Conservation (phyloP, 2,329 filamentous ascomycete species). For the Colletotrichum shisoi region DNA sequence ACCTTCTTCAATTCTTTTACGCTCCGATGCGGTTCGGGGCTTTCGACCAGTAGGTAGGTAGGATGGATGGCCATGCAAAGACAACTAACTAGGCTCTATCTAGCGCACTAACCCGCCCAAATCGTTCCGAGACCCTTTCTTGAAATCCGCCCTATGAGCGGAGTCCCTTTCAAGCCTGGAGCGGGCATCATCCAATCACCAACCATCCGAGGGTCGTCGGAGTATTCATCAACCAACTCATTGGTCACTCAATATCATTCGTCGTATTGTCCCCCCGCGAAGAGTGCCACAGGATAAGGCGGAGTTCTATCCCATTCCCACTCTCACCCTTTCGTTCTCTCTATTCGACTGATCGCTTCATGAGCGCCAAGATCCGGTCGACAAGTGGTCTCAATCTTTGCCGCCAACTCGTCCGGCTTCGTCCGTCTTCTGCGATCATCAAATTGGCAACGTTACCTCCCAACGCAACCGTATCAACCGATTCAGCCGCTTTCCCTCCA, state of each 20-base stretch:
- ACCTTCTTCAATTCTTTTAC: neutral
- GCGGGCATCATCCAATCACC: slow-evolving; percentile 25
- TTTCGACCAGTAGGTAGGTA: neutral
- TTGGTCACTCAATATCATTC: neutral
- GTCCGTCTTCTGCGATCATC: neutral
- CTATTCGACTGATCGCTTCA: neutral
- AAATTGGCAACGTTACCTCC: slow-evolving; percentile 1
- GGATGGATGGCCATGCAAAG: neutral
- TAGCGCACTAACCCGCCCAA: slow-evolving; percentile 5
- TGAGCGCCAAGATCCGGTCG: neutral
- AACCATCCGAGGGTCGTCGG: slow-evolving; percentile 29
- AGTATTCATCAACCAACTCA: slow-evolving; percentile 8
- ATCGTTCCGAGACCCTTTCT: slow-evolving; percentile 15
- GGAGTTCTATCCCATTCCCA: neutral
- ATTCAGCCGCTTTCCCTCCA: slow-evolving; percentile 1
- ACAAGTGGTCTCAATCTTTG: neutral
- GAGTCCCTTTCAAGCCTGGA: slow-evolving; percentile 20
- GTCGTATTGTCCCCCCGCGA: slow-evolving; percentile 7
- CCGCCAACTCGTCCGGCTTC: neutral
- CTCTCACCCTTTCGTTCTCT: neutral
- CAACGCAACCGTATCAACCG: slow-evolving; percentile 1
- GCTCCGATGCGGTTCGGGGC: slow-evolving; percentile 34
- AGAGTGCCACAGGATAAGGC: neutral
- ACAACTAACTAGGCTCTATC: neutral
- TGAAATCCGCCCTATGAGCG: slow-evolving; percentile 28